phyloP scores from a whole-genome alignment of 176 grass and related monocot species.

The Pontederia crassipes region DNA sequence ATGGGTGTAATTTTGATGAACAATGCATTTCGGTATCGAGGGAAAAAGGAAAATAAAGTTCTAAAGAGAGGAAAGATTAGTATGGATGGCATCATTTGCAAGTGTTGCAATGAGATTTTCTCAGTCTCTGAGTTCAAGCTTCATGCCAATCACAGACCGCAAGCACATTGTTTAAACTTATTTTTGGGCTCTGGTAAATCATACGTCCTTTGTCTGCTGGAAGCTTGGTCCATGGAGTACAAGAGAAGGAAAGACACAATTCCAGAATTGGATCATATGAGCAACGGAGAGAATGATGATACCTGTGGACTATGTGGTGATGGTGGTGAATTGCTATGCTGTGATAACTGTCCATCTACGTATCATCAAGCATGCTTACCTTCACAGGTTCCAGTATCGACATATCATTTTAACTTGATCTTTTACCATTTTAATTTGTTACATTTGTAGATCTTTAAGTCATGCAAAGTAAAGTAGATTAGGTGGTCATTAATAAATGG shows the following conservation, averaged over 20 bases:
- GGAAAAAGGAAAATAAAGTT: constrained; percentile 35
- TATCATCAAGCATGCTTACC: constrained; percentile 74
- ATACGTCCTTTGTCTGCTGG: constrained; percentile 63
- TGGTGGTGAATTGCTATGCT: constrained; percentile 86
- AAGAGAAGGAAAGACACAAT: constrained; percentile 45
- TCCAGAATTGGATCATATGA: constrained; percentile 29
- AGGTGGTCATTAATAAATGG: too few relatives aligned
- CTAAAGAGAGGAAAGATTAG: constrained; percentile 65
- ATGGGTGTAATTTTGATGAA: constrained; percentile 39
- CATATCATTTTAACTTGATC: background rate
- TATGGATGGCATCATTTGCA: constrained; percentile 49
- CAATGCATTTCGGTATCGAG: constrained; percentile 51
- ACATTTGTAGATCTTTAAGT: too few relatives aligned
- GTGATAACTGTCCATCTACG: constrained; percentile 76
- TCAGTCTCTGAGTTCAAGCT: constrained; percentile 55
- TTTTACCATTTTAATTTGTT: too few relatives aligned
- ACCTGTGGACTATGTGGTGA: constrained; percentile 68
- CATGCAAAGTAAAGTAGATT: too few relatives aligned
- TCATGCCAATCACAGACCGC: constrained; percentile 39
- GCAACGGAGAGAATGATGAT: constrained; percentile 60
- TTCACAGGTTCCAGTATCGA: constrained; percentile 44
- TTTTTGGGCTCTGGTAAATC: constrained; percentile 66
- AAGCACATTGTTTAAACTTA: constrained; percentile 56
- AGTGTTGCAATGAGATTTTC: constrained; percentile 51
- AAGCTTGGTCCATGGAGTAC: constrained; percentile 80